Base-by-base conservation (phyloP, 768 basidiomycete species). In the Suillus paluster region DNA sequence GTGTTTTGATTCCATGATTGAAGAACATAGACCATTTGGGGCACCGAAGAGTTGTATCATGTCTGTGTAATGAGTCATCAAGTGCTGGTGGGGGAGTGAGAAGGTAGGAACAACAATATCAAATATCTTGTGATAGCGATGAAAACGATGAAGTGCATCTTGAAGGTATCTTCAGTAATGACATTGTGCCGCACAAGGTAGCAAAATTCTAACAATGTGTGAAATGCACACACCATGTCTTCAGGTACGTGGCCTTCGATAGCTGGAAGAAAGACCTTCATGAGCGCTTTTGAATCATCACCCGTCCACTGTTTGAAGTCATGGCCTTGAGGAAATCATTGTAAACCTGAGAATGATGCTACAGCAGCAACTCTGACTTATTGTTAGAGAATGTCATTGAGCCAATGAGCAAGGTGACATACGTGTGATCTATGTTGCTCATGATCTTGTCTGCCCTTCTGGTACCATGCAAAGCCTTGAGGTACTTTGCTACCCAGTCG, bases 301-400 rank as follows among this genome's bases (percentile, higher is more conserved):
- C 75, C 77, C 1, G 75, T 78, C 77, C 77, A 78, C 38, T 69
- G 67, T 38, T 53, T 77, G 77, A 77, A 77, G 4, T 67, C 64
- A 2, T 62, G 59, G 11, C 77, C 75, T 52, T 76, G 60, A 30
- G 67, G 68, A 59, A 78, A 78, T 4, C 66, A 61, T 14, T 68
- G 65, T 5, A 77, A 64, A 2, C 71, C 74, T 4, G 75, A 61
- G 58, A 74, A 77, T 0, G 63, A 48, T 4, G 74, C 70, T 3
- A 65, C 72, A 7, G 64, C 71, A 11, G 75, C 64, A 45, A 73
- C 73, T 25, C 73, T 75, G 57, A 15, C 19, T 21, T 27, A 36
- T 21, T 25, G 39, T 21, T 25, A 36, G 33, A 25, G 21, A 27
- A 59, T 34, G 58, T 14, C n/a, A 38, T 56, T 39, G 42, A 56